These are phyloP conservation scores for Mrakia blollopis DNA, from an alignment of 768 basidiomycete species.

Conservation along the genomic window DNA sequence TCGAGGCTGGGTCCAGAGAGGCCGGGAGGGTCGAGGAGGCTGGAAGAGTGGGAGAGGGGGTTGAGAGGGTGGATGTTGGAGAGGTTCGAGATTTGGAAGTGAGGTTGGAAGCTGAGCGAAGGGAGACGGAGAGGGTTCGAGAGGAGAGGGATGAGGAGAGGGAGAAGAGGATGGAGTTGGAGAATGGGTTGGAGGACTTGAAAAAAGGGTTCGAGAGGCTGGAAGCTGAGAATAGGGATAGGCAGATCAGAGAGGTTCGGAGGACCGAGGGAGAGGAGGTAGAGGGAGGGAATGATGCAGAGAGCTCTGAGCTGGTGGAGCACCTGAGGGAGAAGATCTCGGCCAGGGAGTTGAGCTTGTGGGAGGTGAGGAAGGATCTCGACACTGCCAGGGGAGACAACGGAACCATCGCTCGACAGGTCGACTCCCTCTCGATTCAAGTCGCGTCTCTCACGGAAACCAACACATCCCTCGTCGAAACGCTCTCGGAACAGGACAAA, in stretches of 20 bases:
- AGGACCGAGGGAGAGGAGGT: conserved; percentile 3
- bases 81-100: conserved; percentile 25
- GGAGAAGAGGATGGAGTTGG: conserved; percentile 45
- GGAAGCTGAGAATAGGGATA: conserved; percentile 44
- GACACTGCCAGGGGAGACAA: background rate
- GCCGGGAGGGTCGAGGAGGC: conserved; percentile 8
- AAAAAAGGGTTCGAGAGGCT: conserved; percentile 53
- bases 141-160: conserved; percentile 31
- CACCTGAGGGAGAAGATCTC: background rate
- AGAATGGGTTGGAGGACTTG: conserved; percentile 47
- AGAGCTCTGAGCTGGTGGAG: background rate
- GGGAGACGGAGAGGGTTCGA: conserved; percentile 12
- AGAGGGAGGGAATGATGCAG: conserved; percentile 1
- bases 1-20: background rate
- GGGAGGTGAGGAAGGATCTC: conserved; percentile 11
- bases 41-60: conserved; percentile 14
- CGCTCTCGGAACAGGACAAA: background rate
- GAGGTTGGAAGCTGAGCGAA: conserved; percentile 12
- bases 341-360: conserved; percentile 6
- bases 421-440: background rate
- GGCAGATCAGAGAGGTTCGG: conserved; percentile 1
- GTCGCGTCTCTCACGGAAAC: background rate
- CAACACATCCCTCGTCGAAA: background rate
- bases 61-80: background rate
- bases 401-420: background rate